Percentiles rank a stretch among this genome's conserved stretches.
These are phyloP conservation scores for Epichloe typhina DNA, from an alignment of 2,329 filamentous ascomycete species.

Conservation along the genomic window DNA sequence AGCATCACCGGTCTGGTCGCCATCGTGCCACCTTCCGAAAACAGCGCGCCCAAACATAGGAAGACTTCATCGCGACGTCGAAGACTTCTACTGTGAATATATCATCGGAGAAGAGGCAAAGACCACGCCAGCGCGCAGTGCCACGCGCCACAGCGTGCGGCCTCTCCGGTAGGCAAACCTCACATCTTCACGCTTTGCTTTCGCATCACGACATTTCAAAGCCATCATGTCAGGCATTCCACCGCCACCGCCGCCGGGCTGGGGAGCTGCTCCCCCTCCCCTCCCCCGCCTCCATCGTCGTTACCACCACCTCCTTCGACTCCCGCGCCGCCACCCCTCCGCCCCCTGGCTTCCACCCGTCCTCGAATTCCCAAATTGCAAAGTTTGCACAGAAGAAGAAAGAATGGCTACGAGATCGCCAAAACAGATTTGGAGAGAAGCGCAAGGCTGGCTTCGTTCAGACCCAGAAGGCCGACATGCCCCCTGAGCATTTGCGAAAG, in stretches of 20 bases:
- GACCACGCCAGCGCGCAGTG: constrained; percentile 17
- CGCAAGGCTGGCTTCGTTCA: constrained; percentile 92
- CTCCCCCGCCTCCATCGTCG: constrained; percentile 39
- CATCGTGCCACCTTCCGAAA: constrained; percentile 16
- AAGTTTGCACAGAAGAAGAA: constrained; percentile 99
- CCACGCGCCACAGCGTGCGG: constrained; percentile 24
- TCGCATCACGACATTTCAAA: constrained; percentile 13
- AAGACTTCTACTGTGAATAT: background rate
- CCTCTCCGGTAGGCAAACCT: constrained; percentile 13
- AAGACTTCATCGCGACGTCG: constrained; percentile 3
- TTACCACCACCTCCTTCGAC: constrained; percentile 43
- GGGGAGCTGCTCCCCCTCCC: constrained; percentile 37
- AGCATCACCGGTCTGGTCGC: constrained; percentile 18
- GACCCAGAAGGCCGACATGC: constrained; percentile 97
- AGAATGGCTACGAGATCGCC: constrained; percentile 87
- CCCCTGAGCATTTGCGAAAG: constrained; percentile 96
- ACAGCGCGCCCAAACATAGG: constrained; percentile 13
- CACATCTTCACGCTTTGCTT: constrained; percentile 13
- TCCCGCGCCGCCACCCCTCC: constrained; percentile 54
- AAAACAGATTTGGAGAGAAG: constrained; percentile 93
- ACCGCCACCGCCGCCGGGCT: constrained; percentile 45
- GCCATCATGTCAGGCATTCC: constrained; percentile 38
- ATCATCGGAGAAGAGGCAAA: constrained; percentile 6
- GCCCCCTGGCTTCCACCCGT: constrained; percentile 72
- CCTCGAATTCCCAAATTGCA: constrained; percentile 68